Base-by-base conservation (phyloP, 2,329 filamentous ascomycete genomes). In the Harringtonia lauricola region DNA sequence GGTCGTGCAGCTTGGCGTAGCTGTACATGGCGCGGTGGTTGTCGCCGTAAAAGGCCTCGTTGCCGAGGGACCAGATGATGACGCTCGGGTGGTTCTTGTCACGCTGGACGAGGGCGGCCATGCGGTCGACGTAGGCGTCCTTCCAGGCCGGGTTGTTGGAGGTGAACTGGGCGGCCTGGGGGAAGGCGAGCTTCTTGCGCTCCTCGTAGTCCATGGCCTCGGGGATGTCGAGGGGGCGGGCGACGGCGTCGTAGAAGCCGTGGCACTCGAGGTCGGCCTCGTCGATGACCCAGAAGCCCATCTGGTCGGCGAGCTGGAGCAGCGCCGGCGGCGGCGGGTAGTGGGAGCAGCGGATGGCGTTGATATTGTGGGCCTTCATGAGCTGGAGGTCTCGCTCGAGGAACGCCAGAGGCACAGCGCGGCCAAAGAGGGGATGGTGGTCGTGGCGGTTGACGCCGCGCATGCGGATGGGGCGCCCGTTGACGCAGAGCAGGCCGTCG, bases 341-440 rank as follows among this genome's bases (percentile, higher is more conserved):
- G 54, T 86, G 82, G 2, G 74, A 80, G 41, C 74, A 80, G 0
- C 82, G 76, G 6, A 86, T 66, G 1, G 81, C 76, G 49, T 86
- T 86, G 60, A 86, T 70, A 52, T 85, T 85, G 63, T 83, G 72
- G 8, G 61, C 64, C 58, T 86, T 86, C 80, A 86, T 86, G 4
- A 78, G 62, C 2, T 79, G 53, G 2, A 86, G 63, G 50, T 86
- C 81, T 14, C 65, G 59, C 49, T 71, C 70, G 54, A 83, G 72
- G 45, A 73, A 81, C 2, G 79, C 73, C 8, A 74, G 58, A 0
- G 79, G 78, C 0, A 84, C 77, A 1, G 79, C 70, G 0, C 81
- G 74, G 3, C 81, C 81, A 24, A 70, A 70, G 21, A 63, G 60
- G 0, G 79, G 78, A 52, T 86, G 80, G 52, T 86, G 81, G 45